Conservation (phyloP, 495 filamentous ascomycete species). For the Penicillium paxilli region DNA sequence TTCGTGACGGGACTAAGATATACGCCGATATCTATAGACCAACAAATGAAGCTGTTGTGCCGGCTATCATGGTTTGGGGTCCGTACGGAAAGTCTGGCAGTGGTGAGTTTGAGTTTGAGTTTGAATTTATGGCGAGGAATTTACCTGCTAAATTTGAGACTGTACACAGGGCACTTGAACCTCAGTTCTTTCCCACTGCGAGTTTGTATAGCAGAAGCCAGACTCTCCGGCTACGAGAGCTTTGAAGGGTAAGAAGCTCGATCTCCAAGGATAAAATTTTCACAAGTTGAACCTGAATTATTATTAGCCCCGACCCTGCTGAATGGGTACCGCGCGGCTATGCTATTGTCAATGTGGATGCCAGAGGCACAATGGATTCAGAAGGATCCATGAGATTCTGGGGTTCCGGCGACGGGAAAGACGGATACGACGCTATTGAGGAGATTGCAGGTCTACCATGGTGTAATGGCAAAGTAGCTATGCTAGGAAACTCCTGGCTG, state of each 20-base stretch:
- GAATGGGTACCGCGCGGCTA: conserved; percentile 40
- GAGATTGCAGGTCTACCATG: conserved; percentile 12
- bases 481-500: conserved; percentile 26
- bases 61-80: conserved; percentile 33
- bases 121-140: too few relatives aligned
- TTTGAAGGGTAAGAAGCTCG: too few relatives aligned
- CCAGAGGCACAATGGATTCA: conserved; percentile 31
- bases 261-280: too few relatives aligned
- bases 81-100: conserved; percentile 36
- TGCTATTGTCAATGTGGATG: conserved; percentile 39
- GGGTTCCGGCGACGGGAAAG: conserved; percentile 5
- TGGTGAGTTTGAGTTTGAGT: conserved; percentile 11
- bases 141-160: too few relatives aligned
- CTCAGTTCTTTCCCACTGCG: conserved; percentile 12
- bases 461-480: conserved; percentile 20
- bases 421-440: conserved; percentile 18
- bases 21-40: conserved; percentile 35
- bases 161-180: too few relatives aligned
- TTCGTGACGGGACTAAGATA: conserved; percentile 19
- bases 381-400: conserved; percentile 24
- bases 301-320: conserved; percentile 42
- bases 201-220: conserved; percentile 13
- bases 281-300: too few relatives aligned
- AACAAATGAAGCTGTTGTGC: conserved; percentile 12
- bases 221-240: conserved; percentile 21